Evolutionary conservation across 2,329 filamentous ascomycete species (phyloP).

Genomic region (Aspergillus proliferans): DNA sequence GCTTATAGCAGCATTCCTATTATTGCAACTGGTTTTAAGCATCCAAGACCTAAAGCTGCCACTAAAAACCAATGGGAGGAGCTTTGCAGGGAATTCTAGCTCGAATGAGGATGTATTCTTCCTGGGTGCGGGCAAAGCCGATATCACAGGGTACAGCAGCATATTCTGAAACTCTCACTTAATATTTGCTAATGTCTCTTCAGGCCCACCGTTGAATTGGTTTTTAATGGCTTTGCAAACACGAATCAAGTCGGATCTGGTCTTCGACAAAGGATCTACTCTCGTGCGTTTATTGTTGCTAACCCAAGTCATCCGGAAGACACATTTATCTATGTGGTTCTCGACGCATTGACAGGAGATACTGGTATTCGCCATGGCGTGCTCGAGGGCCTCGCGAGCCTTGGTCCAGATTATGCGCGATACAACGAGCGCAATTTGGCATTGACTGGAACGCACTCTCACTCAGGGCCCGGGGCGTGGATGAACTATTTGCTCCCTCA

Average conservation of each 20-base stretch:
- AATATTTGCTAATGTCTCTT: slow-evolving; percentile 1
- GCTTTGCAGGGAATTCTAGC: slow-evolving; percentile 13
- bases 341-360: slow-evolving; percentile 83
- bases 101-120: slow-evolving; percentile 48
- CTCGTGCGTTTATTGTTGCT: slow-evolving; percentile 81
- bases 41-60: slow-evolving; percentile 12
- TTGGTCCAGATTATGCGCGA: slow-evolving; percentile 66
- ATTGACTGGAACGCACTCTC: slow-evolving; percentile 86
- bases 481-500: slow-evolving; percentile 91
- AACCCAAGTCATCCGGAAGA: slow-evolving; percentile 59
- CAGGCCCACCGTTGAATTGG: slow-evolving; percentile 80
- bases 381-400: slow-evolving; percentile 60
- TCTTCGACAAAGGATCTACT: slow-evolving; percentile 79
- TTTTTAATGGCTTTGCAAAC: slow-evolving; percentile 88
- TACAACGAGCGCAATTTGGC: slow-evolving; percentile 80
- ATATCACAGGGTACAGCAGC: slow-evolving; percentile 58
- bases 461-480: slow-evolving; percentile 87
- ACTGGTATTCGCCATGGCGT: slow-evolving; percentile 86
- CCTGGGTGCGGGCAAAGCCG: slow-evolving; percentile 63
- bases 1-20: slow-evolving; percentile 21
- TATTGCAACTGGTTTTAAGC: slow-evolving; percentile 26
- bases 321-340: slow-evolving; percentile 77
- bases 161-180: slow-evolving; percentile 2
- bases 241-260: slow-evolving; percentile 75
- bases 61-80: slow-evolving; percentile 18